Evolutionary conservation across 768 basidiomycete genomes (phyloP).

Genomic region (button mushroom (Agaricus bisporus)): DNA sequence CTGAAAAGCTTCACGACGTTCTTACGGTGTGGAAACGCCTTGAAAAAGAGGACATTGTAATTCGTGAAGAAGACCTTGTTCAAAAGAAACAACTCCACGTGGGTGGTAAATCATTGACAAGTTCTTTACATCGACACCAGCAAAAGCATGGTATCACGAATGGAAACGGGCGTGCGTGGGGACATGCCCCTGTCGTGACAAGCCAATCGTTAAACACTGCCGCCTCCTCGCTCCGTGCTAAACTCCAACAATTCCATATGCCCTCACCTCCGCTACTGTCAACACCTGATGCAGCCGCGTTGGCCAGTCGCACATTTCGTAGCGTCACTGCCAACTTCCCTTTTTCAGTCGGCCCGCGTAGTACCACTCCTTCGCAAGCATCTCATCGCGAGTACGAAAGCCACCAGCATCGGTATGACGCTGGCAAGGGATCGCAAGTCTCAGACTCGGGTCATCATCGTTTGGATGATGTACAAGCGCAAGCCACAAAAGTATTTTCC

Average conservation of each 20-base stretch:
- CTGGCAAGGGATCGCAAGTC: slow-evolving; percentile 25
- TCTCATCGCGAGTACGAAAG: slow-evolving; percentile 1
- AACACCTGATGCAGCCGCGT: slow-evolving; percentile 73
- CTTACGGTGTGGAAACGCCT: slow-evolving; percentile 70
- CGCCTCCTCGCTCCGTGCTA: slow-evolving; percentile 49
- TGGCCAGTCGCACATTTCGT: slow-evolving; percentile 75
- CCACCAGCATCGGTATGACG: not conserved
- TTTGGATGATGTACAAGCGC: slow-evolving; percentile 59
- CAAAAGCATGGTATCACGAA: slow-evolving; percentile 9
- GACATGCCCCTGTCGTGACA: slow-evolving; percentile 3
- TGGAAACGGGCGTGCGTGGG: slow-evolving; percentile 8
- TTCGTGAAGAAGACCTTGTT: slow-evolving; percentile 34
- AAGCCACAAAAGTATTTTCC: slow-evolving; percentile 74
- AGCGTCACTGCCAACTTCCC: slow-evolving; percentile 73
- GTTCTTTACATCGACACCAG: slow-evolving; percentile 5
- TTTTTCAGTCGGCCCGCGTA: slow-evolving; percentile 44
- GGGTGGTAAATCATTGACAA: slow-evolving; percentile 4
- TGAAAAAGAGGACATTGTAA: slow-evolving; percentile 58
- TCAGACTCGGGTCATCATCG: slow-evolving; percentile 35
- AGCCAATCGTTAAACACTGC: slow-evolving; percentile 25
- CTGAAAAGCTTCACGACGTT: slow-evolving; percentile 74
- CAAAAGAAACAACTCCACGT: slow-evolving; percentile 11
- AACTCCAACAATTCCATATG: slow-evolving; percentile 63
- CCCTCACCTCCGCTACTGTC: slow-evolving; percentile 61
- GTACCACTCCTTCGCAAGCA: slow-evolving; percentile 9